Evolutionary conservation across 306 rosid species (phyloP).

Genomic region (Senna siamea): DNA sequence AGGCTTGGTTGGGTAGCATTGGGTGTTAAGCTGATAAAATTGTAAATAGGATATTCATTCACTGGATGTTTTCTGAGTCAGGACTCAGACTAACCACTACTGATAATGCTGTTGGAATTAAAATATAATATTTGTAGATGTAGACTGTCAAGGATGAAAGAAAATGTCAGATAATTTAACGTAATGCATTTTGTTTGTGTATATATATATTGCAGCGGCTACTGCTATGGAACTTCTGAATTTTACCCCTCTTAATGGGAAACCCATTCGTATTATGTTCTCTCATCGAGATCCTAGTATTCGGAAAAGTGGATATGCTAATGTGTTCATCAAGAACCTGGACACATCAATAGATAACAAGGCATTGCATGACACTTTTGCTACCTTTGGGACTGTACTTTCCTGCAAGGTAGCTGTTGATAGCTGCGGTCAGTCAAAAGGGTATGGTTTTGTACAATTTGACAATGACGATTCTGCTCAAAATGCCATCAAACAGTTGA

Average conservation of each 20-base stretch:
- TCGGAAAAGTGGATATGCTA: conserved; percentile 77
- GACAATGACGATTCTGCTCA: conserved; percentile 71
- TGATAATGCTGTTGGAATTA: background rate
- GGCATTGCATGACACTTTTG: conserved; percentile 79
- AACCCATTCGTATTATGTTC: conserved; percentile 83
- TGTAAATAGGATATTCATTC: background rate
- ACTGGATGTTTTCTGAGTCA: background rate
- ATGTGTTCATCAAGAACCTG: conserved; percentile 78
- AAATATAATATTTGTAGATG: background rate
- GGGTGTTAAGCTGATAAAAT: background rate
- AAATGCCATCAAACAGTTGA: conserved; percentile 60
- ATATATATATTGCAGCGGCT: conserved; percentile 63
- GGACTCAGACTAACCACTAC: too few species aligned
- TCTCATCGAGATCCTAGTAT: conserved; percentile 86
- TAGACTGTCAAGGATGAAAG: too few species aligned
- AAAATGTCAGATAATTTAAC: too few species aligned
- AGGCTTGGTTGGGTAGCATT: background rate
- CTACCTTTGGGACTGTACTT: conserved; percentile 73
- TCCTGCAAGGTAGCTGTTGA: conserved; percentile 87
- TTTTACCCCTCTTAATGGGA: conserved; percentile 68
- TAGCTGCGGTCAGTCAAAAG: conserved; percentile 69
- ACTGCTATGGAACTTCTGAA: conserved; percentile 64
- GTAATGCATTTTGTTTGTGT: too few species aligned
- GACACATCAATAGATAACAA: conserved; percentile 78
- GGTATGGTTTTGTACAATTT: conserved; percentile 85